A percentile compares a stretch with the other conserved stretches of the same genome.
These are phyloP conservation scores for Sclerotinia minor DNA, from an alignment of 2,329 filamentous ascomycete genomes.

Conservation along the genomic window DNA sequence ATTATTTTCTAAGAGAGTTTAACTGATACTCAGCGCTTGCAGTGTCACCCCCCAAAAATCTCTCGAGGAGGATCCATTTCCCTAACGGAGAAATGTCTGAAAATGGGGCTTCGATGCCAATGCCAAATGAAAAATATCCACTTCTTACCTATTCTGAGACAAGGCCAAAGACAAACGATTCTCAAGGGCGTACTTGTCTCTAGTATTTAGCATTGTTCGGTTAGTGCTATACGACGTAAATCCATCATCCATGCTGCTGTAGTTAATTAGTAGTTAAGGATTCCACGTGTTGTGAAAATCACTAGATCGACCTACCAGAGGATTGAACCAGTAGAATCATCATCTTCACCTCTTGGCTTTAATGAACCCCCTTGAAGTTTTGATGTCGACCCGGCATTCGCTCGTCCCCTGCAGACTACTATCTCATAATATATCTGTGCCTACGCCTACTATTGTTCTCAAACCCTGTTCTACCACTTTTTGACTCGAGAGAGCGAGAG, in stretches of 20 bases:
- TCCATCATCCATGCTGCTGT: conserved; percentile 6
- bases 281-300: conserved; percentile 17
- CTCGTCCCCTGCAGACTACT: conserved; percentile 7
- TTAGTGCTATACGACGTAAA: neutral
- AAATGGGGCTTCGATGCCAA: conserved; percentile 10
- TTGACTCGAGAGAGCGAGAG: neutral
- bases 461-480: neutral
- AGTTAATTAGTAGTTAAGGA: conserved; percentile 9
- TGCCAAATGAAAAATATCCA: conserved; percentile 12
- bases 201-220: neutral
- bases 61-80: neutral
- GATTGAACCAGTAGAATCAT: neutral
- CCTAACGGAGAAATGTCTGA: neutral
- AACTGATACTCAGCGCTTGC: conserved; percentile 1
- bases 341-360: neutral
- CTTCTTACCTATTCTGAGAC: conserved; percentile 12
- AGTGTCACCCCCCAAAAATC: neutral
- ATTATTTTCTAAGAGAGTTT: conserved; percentile 1
- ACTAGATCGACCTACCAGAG: neutral
- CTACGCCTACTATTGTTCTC: conserved; percentile 1
- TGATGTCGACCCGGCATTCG: conserved; percentile 14
- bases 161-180: conserved; percentile 14
- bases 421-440: neutral
- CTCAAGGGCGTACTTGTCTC: neutral
- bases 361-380: neutral